These are phyloP conservation scores for Colletotrichum cordylinicola DNA, from an alignment of 2,329 filamentous ascomycete genomes.

Conservation along the genomic window DNA sequence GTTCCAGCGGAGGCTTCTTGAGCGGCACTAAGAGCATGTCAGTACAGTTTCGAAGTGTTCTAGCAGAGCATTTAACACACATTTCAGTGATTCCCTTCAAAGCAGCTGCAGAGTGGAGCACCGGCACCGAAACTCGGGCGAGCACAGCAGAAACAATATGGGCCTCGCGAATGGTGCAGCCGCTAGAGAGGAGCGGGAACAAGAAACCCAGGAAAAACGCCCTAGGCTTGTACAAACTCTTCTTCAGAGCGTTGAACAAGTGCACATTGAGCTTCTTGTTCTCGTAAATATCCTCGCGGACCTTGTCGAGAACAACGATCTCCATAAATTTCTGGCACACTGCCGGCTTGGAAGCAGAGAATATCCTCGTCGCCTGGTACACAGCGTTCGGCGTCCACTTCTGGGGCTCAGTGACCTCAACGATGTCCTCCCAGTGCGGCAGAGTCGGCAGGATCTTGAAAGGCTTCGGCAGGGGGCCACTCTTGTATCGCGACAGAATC, in stretches of 20 bases:
- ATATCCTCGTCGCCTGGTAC: slow-evolving; percentile 91
- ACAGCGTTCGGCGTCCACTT: slow-evolving; percentile 75
- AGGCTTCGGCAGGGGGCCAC: slow-evolving; percentile 94
- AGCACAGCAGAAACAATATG: slow-evolving; percentile 90
- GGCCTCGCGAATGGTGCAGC: slow-evolving; percentile 91
- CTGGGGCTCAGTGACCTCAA: slow-evolving; percentile 84
- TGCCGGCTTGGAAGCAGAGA: slow-evolving; percentile 82
- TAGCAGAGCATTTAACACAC: not conserved
- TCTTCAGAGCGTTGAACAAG: slow-evolving; percentile 92
- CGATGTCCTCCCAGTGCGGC: slow-evolving; percentile 88
- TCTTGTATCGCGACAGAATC: slow-evolving; percentile 91
- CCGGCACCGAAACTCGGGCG: slow-evolving; percentile 83
- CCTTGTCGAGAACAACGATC: slow-evolving; percentile 84
- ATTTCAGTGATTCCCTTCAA: slow-evolving; percentile 94
- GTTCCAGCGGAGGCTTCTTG: slow-evolving; percentile 84
- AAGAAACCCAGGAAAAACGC: slow-evolving; percentile 91
- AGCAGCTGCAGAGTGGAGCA: slow-evolving; percentile 90
- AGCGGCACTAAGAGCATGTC: slow-evolving; percentile 57
- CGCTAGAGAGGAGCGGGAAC: slow-evolving; percentile 84
- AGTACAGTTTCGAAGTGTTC: not conserved
- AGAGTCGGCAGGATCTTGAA: slow-evolving; percentile 96
- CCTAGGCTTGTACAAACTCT: slow-evolving; percentile 89
- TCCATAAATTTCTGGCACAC: slow-evolving; percentile 87
- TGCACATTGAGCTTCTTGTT: slow-evolving; percentile 96
- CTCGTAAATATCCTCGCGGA: slow-evolving; percentile 94